Percentiles rank a stretch among this genome's conserved stretches.
Conservation (phyloP, 2,329 filamentous ascomycete genomes). For the Setomelanomma holmii region DNA sequence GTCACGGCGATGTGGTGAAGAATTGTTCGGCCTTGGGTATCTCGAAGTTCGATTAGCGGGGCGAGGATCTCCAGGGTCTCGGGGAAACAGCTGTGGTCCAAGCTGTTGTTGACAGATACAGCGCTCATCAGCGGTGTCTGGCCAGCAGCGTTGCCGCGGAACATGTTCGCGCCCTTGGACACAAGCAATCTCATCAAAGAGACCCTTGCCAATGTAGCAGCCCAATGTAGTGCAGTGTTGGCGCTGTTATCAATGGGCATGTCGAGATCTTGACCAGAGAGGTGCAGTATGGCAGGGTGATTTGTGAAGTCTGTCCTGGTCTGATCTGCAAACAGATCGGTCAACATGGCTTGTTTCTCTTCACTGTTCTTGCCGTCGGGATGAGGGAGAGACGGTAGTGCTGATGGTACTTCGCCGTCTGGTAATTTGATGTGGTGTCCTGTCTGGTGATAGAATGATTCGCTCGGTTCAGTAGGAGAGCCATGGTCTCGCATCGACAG, state of each 20-base stretch:
- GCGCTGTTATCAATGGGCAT: slow-evolving; percentile 88
- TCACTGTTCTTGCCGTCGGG: slow-evolving; percentile 71
- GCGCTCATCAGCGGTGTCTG: slow-evolving; percentile 94
- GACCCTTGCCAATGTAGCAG: slow-evolving; percentile 87
- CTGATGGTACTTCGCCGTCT: slow-evolving; percentile 62
- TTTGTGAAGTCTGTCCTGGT: slow-evolving; percentile 73
- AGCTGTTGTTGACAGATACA: slow-evolving; percentile 90
- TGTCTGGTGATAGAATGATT: slow-evolving; percentile 67
- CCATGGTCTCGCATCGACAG: slow-evolving; percentile 63
- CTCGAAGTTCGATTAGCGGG: slow-evolving; percentile 86
- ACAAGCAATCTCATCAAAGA: slow-evolving; percentile 82
- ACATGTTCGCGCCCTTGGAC: slow-evolving; percentile 83
- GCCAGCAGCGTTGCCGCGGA: slow-evolving; percentile 84
- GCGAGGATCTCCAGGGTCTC: slow-evolving; percentile 89
- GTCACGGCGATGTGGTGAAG: slow-evolving; percentile 96
- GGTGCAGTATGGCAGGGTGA: slow-evolving; percentile 76
- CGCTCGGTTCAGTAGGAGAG: slow-evolving; percentile 80
- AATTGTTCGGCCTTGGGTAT: slow-evolving; percentile 88
- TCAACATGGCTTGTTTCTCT: slow-evolving; percentile 82
- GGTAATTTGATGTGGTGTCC: slow-evolving; percentile 55
- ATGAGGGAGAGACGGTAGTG: slow-evolving; percentile 69
- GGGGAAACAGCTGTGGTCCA: slow-evolving; percentile 88
- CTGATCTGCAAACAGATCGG: slow-evolving; percentile 67
- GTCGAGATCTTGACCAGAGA: slow-evolving; percentile 83
- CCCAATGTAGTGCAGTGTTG: slow-evolving; percentile 95